These are phyloP conservation scores for Neonothopanus nambi DNA, from an alignment of 1,284 basidiomycete species.

Conservation along the genomic window DNA sequence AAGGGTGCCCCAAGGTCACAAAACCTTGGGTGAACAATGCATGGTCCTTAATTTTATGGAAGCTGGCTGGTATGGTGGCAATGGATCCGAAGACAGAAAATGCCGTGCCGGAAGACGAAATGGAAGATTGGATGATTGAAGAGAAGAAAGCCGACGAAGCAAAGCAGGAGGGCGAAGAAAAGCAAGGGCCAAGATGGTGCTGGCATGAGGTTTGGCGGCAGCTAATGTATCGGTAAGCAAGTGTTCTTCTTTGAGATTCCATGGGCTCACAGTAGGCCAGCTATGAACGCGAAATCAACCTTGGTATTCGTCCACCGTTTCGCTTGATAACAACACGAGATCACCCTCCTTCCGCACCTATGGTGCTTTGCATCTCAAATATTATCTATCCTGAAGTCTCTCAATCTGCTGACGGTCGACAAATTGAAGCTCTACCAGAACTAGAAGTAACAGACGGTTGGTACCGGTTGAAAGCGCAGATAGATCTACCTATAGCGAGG, in stretches of 20 bases:
- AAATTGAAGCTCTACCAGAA: conserved; percentile 45
- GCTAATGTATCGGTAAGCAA: conserved; percentile 77
- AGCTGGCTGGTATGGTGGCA: conserved; percentile 81
- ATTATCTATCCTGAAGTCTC: conserved; percentile 53
- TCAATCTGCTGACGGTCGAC: conserved; percentile 40
- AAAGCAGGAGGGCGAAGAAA: conserved; percentile 31
- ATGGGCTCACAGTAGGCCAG: conserved; percentile 40
- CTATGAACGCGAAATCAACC: conserved; percentile 88
- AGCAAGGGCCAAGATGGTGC: conserved; percentile 62
- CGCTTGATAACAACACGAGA: conserved; percentile 79
- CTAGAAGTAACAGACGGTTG: conserved; percentile 95
- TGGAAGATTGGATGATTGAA: too few relatives aligned
- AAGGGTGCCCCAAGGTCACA: conserved; percentile 63
- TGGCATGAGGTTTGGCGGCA: conserved; percentile 82
- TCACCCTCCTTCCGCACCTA: conserved; percentile 66
- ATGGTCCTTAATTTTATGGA: conserved; percentile 92
- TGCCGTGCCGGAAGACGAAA: not conserved
- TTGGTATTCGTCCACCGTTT: conserved; percentile 78
- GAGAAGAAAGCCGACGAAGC: too few relatives aligned
- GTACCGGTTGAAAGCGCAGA: conserved; percentile 81
- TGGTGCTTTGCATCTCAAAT: conserved; percentile 84
- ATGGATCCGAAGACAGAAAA: conserved; percentile 66
- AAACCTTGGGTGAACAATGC: conserved; percentile 90
- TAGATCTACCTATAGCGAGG: conserved; percentile 73
- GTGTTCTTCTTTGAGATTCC: not conserved